These are phyloP conservation scores for Kwoniella newhampshirensis DNA, from an alignment of 768 basidiomycete species.

Conservation along the genomic window DNA sequence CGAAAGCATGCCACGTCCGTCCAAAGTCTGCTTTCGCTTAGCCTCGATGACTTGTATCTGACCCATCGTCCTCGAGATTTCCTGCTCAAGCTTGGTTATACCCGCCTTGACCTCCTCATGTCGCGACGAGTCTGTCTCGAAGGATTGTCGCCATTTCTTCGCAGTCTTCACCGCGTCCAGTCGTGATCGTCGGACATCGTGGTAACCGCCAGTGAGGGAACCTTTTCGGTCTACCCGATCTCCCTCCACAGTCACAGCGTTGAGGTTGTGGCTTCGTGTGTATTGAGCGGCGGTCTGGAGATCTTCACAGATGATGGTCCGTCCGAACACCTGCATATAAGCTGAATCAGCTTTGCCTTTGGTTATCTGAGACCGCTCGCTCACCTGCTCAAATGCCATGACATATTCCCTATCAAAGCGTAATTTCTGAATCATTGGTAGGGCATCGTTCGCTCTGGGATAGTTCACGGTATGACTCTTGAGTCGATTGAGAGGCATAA, in stretches of 20 bases:
- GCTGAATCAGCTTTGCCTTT: not conserved
- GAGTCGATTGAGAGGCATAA: slow-evolving; percentile 96
- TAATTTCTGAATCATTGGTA: slow-evolving; percentile 74
- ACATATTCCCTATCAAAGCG: slow-evolving; percentile 67
- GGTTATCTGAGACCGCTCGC: slow-evolving; percentile 4
- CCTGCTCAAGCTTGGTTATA: slow-evolving; percentile 74
- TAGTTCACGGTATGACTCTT: slow-evolving; percentile 66
- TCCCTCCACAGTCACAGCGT: slow-evolving; percentile 95
- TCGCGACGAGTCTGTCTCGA: slow-evolving; percentile 64
- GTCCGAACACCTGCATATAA: slow-evolving; percentile 71
- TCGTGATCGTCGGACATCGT: slow-evolving; percentile 84
- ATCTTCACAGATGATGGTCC: slow-evolving; percentile 92
- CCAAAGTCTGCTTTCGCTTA: slow-evolving; percentile 69
- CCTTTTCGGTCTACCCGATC: slow-evolving; percentile 98
- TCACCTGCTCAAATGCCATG: slow-evolving; percentile 83
- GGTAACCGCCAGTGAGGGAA: slow-evolving; percentile 91
- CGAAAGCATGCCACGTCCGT: slow-evolving; percentile 66
- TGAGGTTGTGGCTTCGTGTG: slow-evolving; percentile 89
- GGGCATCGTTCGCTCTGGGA: slow-evolving; percentile 54
- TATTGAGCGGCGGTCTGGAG: slow-evolving; percentile 89
- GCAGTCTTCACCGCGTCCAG: slow-evolving; percentile 81
- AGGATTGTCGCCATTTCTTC: slow-evolving; percentile 70
- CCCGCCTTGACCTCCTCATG: slow-evolving; percentile 72
- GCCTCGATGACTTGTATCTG: slow-evolving; percentile 68
- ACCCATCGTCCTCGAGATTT: slow-evolving; percentile 74